Conservation (phyloP, 208 protist genomes). For the Tritrichomonas foetus region DNA sequence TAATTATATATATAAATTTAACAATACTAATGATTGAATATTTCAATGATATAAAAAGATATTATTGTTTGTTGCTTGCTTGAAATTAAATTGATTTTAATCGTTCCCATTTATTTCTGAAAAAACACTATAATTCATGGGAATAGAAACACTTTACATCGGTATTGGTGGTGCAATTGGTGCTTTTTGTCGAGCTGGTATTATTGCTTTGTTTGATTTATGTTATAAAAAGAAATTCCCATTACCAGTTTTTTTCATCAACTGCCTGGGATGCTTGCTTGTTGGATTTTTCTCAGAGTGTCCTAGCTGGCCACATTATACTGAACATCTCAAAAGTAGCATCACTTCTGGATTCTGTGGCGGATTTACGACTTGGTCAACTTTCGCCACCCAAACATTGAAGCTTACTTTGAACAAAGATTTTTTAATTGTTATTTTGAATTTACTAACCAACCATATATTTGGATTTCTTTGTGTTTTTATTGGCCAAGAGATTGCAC, state of each 20-base stretch:
- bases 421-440: not conserved
- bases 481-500: not conserved
- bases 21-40: too few relatives aligned
- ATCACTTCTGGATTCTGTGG: not conserved
- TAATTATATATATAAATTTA: too few relatives aligned
- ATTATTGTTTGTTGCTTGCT: too few relatives aligned
- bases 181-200: not conserved
- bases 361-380: slow-evolving; percentile 36
- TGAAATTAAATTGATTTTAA: too few relatives aligned
- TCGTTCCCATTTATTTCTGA: too few relatives aligned
- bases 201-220: not conserved
- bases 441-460: not conserved
- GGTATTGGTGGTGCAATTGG: slow-evolving; percentile 14
- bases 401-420: not conserved
- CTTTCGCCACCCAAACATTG: not conserved
- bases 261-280: not conserved
- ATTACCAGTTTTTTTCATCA: slow-evolving; percentile 9
- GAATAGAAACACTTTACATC: not conserved
- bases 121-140: too few relatives aligned
- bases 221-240: slow-evolving; percentile 33
- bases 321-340: not conserved
- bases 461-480: not conserved
- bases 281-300: not conserved
- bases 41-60: too few relatives aligned
- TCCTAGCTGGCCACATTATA: not conserved